Percentiles rank a stretch among this genome's conserved stretches.
Evolutionary conservation across 176 grass and related monocot species (phyloP).

Genomic region (Rhynchospora tenuis): DNA sequence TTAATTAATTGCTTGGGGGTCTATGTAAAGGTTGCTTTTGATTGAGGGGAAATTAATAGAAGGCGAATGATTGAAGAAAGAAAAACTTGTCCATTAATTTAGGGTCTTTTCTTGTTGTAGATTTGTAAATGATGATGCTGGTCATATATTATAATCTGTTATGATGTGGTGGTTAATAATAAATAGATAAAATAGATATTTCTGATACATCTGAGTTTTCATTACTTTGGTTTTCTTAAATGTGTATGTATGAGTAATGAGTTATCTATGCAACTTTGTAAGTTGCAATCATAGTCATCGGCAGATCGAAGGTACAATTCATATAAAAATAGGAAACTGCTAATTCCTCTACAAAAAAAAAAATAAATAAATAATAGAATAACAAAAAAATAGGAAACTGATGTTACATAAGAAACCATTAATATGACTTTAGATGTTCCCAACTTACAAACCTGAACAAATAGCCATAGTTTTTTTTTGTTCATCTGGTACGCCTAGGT

Average conservation of each 20-base stretch:
- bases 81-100: slow-evolving; percentile 16
- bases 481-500: too few species aligned
- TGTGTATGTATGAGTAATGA: not conserved
- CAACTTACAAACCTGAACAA: too few species aligned
- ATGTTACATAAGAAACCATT: too few species aligned
- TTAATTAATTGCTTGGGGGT: slow-evolving; percentile 8
- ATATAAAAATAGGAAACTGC: too few species aligned
- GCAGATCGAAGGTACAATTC: too few species aligned
- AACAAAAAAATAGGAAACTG: too few species aligned
- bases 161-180: slow-evolving; percentile 3
- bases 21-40: slow-evolving; percentile 10
- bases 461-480: too few species aligned
- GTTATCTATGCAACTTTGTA: not conserved
- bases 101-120: slow-evolving; percentile 5
- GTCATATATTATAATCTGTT: not conserved
- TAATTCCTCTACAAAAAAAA: too few species aligned
- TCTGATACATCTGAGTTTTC: not conserved
- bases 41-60: not conserved
- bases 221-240: not conserved
- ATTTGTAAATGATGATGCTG: slow-evolving; percentile 13
- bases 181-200: slow-evolving; percentile 9
- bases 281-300: too few species aligned
- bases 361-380: too few species aligned
- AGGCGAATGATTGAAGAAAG: not conserved
- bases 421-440: too few species aligned